Base-by-base conservation (phyloP, 768 basidiomycete genomes). In the Porphyrellus cyaneotinctus region DNA sequence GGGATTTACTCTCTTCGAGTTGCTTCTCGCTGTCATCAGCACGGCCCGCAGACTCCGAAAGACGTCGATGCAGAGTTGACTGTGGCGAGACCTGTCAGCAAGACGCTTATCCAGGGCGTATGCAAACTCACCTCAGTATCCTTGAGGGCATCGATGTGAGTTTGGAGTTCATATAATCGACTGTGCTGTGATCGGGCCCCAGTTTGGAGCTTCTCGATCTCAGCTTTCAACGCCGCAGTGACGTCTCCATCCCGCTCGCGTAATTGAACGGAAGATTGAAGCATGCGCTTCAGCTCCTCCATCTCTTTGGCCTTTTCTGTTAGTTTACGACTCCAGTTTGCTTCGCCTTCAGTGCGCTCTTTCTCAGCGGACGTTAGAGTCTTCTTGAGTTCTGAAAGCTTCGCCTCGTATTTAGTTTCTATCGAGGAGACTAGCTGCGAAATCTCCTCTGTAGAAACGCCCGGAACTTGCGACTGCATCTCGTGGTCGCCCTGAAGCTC, bases 261-360 rank as follows among this genome's bases (percentile, higher is more conserved):
- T 23, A 75, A 80, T 63, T 78, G 83, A 45, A 80, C 78, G 26
- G 80, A 76, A 12, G 75, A 76, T 18, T 79, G 83, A 35, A 93
- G 64, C 37, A 76, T 63, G 36, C 72, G 73, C 63, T 85, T 83
- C 55, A 94, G 63, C 45, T 83, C 80, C 52, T 97, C 92, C 18
- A 85, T 72, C 65, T 95, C 94, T 57, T 78, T 78, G 22, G 80
- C 76, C 64, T 91, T 88, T 62, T 91, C 87, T 23, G 78, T 78
- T 30, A 97, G 74, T 65, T 92, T 94, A 51, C 77, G 78, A 64
- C 87, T 88, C 91, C 94, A 95, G 56, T 91, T 87, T 23, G 88
- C 86, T 62, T 98, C 95, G 28, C 80, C 80, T 45, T 95, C 94
- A 48, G 79, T 85, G 35, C 93, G 79, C 67, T 98, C 97, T 59